A percentile compares a stretch with the other conserved stretches of the same genome.
phyloP scores from a whole-genome alignment of 1,284 basidiomycete species.

The Tylopilus sp. region DNA sequence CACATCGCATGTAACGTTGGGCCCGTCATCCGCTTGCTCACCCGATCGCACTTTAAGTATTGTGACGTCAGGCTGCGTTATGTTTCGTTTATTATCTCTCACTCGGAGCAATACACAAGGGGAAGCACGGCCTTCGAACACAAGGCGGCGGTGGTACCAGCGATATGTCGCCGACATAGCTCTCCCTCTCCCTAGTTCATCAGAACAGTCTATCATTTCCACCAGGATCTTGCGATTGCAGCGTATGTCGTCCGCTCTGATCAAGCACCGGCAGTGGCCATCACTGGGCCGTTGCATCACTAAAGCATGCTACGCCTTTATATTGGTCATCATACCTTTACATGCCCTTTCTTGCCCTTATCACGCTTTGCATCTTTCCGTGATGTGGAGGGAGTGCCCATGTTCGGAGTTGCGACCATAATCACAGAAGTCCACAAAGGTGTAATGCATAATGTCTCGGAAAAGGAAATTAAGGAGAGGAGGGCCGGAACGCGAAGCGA shows the following conservation, averaged over 20 bases:
- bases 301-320: no score
- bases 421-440: no score
- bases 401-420: no score
- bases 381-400: no score
- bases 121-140: constrained; percentile 46
- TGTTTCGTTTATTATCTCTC: constrained; percentile 50
- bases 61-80: constrained; percentile 67
- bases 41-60: constrained; percentile 20
- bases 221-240: constrained; percentile 69
- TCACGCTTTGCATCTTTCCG: no score
- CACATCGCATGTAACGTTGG: constrained; percentile 54
- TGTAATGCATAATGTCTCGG: background rate
- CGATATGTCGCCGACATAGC: constrained; percentile 34
- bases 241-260: constrained; percentile 73
- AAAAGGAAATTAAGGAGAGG: background rate
- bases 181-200: background rate
- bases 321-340: no score
- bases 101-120: constrained; percentile 22
- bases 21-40: constrained; percentile 70
- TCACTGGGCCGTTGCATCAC: no score
- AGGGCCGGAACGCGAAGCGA: background rate
- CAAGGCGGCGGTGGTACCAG: constrained; percentile 67
- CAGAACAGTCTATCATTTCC: background rate
- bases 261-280: constrained; percentile 75
- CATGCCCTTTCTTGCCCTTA: no score